Evolutionary conservation across 2,329 filamentous ascomycete genomes (phyloP).

Genomic region (Beauveria medogensis): DNA sequence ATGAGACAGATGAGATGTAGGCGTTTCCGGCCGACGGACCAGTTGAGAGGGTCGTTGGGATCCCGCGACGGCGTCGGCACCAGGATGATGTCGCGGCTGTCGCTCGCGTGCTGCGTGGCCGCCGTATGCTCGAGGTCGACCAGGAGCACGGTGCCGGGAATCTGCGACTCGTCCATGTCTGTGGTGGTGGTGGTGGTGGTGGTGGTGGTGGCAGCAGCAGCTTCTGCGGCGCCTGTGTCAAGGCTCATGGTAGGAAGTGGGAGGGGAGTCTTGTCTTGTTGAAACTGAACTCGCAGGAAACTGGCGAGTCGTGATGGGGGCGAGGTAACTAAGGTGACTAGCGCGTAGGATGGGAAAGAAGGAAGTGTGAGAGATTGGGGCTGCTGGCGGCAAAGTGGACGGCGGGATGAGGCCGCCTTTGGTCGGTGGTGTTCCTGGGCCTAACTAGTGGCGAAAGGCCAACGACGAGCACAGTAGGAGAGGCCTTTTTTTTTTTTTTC

Average conservation of each 20-base stretch:
- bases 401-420: too few relatives aligned
- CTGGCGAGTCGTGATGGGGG: not conserved
- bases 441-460: too few relatives aligned
- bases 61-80: conserved; percentile 41
- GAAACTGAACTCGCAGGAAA: not conserved
- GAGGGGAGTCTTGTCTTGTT: too few relatives aligned
- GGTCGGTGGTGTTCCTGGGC: too few relatives aligned
- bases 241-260: not conserved
- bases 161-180: conserved; percentile 10
- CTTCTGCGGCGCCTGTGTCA: not conserved
- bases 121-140: conserved; percentile 29
- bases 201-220: not conserved
- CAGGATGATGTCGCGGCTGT: conserved; percentile 36
- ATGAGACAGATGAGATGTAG: conserved; percentile 21
- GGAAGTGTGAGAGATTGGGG: not conserved
- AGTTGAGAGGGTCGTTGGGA: conserved; percentile 46
- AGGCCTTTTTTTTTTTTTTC: too few relatives aligned
- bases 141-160: conserved; percentile 34
- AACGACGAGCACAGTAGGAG: too few relatives aligned
- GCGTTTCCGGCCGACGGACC: conserved; percentile 26
- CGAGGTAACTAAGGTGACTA: too few relatives aligned
- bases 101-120: conserved; percentile 24
- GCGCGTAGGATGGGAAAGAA: too few relatives aligned
- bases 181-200: not conserved
- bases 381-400: too few relatives aligned